phyloP scores from a whole-genome alignment of 352 stramenopile genomes.

The Globisporangium spinosum region DNA sequence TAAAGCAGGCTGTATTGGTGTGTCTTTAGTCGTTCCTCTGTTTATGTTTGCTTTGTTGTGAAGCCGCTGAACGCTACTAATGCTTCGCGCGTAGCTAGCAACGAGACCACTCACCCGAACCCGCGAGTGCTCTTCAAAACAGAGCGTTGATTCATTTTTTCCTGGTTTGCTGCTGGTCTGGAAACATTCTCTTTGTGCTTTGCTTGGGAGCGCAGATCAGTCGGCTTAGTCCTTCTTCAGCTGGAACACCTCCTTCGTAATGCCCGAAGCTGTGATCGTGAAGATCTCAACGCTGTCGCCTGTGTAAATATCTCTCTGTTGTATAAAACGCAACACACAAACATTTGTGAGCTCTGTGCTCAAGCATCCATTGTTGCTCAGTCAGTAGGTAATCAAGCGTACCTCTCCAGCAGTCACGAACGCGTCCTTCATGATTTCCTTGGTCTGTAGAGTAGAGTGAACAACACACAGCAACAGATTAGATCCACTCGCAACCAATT shows the following conservation, averaged over 20 bases:
- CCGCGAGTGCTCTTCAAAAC: neutral
- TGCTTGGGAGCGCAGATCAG: neutral
- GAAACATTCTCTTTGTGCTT: neutral
- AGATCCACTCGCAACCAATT: neutral
- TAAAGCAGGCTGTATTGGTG: neutral
- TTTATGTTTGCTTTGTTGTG: neutral
- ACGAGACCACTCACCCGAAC: too few species aligned
- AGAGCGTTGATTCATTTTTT: neutral
- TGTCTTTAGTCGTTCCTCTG: neutral
- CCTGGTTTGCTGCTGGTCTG: neutral
- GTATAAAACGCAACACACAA: slow-evolving; percentile 2
- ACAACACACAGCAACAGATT: neutral
- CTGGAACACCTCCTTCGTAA: slow-evolving; percentile 89
- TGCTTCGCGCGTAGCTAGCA: neutral
- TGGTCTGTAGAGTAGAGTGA: slow-evolving; percentile 44
- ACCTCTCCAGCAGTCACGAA: slow-evolving; percentile 97
- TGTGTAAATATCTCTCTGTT: slow-evolving; percentile 97
- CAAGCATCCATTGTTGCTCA: neutral
- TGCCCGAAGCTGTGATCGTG: slow-evolving; percentile 93
- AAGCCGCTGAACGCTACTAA: neutral
- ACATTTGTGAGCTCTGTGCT: neutral
- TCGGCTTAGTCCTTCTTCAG: slow-evolving; percentile 93
- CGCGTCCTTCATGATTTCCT: slow-evolving; percentile 98
- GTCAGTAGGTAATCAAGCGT: slow-evolving; percentile 8
- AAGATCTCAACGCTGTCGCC: slow-evolving; percentile 97